Percentiles rank a stretch among this genome's conserved stretches.
Evolutionary conservation across 495 filamentous ascomycete genomes (phyloP).

Genomic region (Pyrenopolyporus hunteri): DNA sequence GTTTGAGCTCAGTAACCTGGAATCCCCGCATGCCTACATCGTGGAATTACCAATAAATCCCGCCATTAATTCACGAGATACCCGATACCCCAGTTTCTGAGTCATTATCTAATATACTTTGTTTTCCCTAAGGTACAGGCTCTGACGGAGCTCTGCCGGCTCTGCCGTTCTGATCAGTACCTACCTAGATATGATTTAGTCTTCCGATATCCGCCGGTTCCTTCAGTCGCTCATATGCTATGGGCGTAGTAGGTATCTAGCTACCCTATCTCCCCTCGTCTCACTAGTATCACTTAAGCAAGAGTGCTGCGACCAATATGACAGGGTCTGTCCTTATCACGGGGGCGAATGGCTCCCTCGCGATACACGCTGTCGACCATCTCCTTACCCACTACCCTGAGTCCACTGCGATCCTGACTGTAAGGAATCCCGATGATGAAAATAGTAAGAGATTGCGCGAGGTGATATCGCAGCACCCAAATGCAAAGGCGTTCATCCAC

Average conservation of each 20-base stretch:
- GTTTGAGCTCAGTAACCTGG: no score
- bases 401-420: conserved; percentile 47
- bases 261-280: background rate
- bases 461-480: conserved; percentile 39
- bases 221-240: no score
- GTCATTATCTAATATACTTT: no score
- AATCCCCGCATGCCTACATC: no score
- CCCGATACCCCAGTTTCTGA: no score
- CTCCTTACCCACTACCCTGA: conserved; percentile 46
- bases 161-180: no score
- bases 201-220: background rate
- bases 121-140: no score
- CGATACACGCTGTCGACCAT: conserved; percentile 47
- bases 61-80: no score
- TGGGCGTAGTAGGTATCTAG: background rate
- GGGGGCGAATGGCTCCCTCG: conserved; percentile 56
- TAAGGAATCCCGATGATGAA: conserved; percentile 47
- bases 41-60: no score
- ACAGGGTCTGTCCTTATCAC: conserved; percentile 54
- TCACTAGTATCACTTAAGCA: no score
- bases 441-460: conserved; percentile 50
- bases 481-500: conserved; percentile 41
- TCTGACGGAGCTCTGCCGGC: no score
- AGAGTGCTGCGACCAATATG: background rate
- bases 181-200: background rate